Percentiles rank a stretch among this genome's conserved stretches.
Conservation (phyloP, 495 filamentous ascomycete genomes). For the Astrocystis sublimbata region DNA sequence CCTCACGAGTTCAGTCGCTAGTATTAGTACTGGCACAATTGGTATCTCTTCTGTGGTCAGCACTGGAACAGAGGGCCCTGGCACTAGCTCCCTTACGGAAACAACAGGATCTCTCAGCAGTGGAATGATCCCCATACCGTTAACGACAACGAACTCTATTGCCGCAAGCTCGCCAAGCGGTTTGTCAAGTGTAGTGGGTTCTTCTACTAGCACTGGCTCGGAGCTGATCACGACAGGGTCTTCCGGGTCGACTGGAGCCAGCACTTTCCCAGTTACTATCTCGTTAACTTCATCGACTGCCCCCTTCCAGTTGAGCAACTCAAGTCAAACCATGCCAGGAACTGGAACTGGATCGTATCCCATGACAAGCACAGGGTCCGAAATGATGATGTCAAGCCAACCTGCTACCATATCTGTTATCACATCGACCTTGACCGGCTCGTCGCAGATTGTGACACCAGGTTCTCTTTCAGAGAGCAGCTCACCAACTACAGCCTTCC, state of each 20-base stretch:
- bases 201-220: neutral
- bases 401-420: neutral
- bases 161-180: neutral
- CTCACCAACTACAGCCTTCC: slow-evolving; percentile 21
- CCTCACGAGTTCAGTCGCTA: neutral
- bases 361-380: neutral
- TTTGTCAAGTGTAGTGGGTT: neutral
- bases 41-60: neutral
- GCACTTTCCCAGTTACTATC: slow-evolving; percentile 23
- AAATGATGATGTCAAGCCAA: neutral
- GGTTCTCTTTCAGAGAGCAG: neutral
- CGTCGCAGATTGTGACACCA: neutral
- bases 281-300: slow-evolving; percentile 12
- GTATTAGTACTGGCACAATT: neutral
- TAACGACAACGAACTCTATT: neutral
- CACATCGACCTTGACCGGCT: neutral
- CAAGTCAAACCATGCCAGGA: neutral
- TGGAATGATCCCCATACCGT: neutral
- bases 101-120: neutral
- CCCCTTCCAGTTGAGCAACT: slow-evolving; percentile 10
- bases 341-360: slow-evolving; percentile 2
- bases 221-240: neutral
- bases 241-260: neutral
- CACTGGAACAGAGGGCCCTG: neutral
- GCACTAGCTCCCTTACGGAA: neutral